A percentile compares a stretch with the other conserved stretches of the same genome.
Conservation (phyloP, 176 grass and related monocot species). For the Metroxylon sagu region DNA sequence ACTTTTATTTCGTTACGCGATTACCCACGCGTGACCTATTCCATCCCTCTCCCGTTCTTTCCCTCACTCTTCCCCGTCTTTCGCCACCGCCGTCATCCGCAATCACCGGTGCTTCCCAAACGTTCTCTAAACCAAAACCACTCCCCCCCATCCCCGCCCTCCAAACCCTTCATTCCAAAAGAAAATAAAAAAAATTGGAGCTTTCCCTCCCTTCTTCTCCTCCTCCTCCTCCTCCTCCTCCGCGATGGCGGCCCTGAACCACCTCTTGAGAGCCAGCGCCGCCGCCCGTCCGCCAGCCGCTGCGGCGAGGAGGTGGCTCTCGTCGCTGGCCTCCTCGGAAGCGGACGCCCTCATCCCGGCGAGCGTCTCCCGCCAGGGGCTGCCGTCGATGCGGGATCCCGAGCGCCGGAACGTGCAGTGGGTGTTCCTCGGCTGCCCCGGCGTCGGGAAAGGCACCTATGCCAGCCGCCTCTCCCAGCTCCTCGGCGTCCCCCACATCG, state of each 20-base stretch:
- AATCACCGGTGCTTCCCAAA: no score
- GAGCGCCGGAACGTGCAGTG: slow-evolving; percentile 64
- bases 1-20: no score
- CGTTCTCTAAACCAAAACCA: no score
- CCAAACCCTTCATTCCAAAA: no score
- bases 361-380: slow-evolving; percentile 7
- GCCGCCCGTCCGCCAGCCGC: slow-evolving; percentile 11
- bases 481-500: slow-evolving; percentile 78
- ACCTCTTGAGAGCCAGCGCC: slow-evolving; percentile 9
- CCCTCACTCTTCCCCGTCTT: no score
- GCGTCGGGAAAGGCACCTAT: slow-evolving; percentile 96
- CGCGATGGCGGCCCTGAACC: not conserved
- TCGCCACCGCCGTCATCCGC: no score
- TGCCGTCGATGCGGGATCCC: slow-evolving; percentile 19
- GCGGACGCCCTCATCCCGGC: not conserved
- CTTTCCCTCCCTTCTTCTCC: no score
- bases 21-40: no score
- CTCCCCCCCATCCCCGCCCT: no score
- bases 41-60: no score
- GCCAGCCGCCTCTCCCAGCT: slow-evolving; percentile 82
- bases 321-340: slow-evolving; percentile 18
- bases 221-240: no score
- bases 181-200: no score
- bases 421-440: slow-evolving; percentile 90
- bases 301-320: slow-evolving; percentile 12